Evolutionary conservation across 495 filamentous ascomycete species (phyloP), one percentile per base, ranked within the genome.

Genomic region (Lophium mytilinum): DNA sequence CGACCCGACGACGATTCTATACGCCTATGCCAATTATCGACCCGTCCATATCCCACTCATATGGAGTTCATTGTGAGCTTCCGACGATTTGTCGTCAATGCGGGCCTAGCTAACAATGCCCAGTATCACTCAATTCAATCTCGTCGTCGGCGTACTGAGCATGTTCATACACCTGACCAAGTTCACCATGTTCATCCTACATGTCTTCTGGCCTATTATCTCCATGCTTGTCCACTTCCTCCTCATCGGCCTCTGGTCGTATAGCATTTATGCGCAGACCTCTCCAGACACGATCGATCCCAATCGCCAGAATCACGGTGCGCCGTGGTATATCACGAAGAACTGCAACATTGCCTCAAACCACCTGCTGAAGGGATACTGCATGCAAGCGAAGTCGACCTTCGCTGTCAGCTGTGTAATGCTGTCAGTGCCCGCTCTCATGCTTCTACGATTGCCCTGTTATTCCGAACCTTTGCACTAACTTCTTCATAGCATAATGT

Each of bases 291-390:
- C 80, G 68, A 85, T 82, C 40, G 90, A 96, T 68, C 78, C 85
- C 8, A 63, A 76, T 4, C 82, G 86, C 57, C 83, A 80, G 7
- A 84, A 88, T 59, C 73, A 76, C 7, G 80, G 83, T 1, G 74
- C 88, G 4, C 80, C 83, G 11, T 96, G 90, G 90, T 95, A 94
- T 65, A 82, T 96, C 62, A 80, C 82, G 37, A 87, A 88, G 66
- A 79, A 76, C 59, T 96, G 90, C 70, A 77, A 67, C 43, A 79
- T 90, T 11, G 86, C 87, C 0, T 70, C 68, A 18, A 68, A 76
- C 7, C 70, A 72, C 39, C 70, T 67, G 10, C 79, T 83, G 46
- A 72, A 81, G n/a, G 75, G 77, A 24, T 87, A 84, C 66, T 96
- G 90, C 73, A 65, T 77, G 62, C 83, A 89, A 69, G 87, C 90